Percentiles rank a stretch among this genome's conserved stretches.
phyloP scores from a whole-genome alignment of 805 yeast species.

The Saturnispora sekii region DNA sequence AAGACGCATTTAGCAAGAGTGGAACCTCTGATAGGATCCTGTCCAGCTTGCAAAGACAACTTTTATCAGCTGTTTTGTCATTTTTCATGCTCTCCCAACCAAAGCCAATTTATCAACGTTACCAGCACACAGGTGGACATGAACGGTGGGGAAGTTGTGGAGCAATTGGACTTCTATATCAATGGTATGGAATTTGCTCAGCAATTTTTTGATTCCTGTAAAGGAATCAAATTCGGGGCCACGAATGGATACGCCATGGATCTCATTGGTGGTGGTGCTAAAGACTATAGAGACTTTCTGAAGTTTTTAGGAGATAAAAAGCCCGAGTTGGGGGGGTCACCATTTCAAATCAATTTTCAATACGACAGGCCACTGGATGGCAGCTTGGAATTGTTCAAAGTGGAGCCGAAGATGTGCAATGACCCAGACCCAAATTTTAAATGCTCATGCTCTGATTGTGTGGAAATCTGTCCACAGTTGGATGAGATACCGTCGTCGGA shows the following conservation, averaged over 20 bases:
- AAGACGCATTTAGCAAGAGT: constrained; percentile 59
- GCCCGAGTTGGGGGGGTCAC: constrained; percentile 90
- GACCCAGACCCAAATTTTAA: constrained; percentile 46
- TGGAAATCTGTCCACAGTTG: constrained; percentile 64
- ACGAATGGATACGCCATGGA: constrained; percentile 97
- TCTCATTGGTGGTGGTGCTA: constrained; percentile 95
- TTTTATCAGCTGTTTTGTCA: constrained; percentile 77
- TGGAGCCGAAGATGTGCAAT: constrained; percentile 38
- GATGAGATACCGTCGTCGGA: constrained; percentile 33
- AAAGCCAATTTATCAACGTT: constrained; percentile 63
- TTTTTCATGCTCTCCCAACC: constrained; percentile 85
- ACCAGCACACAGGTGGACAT: constrained; percentile 41
- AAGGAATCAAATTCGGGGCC: constrained; percentile 81
- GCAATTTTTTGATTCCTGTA: constrained; percentile 72
- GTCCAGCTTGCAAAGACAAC: constrained; percentile 89
- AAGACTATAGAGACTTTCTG: constrained; percentile 57
- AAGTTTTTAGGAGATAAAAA: constrained; percentile 92
- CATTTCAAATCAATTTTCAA: constrained; percentile 79
- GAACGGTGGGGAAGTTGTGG: constrained; percentile 49
- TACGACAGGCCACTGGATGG: constrained; percentile 24
- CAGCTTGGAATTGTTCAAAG: constrained; percentile 20
- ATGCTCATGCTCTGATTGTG: constrained; percentile 91
- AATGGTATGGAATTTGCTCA: constrained; percentile 57
- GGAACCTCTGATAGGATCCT: constrained; percentile 71
- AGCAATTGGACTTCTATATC: constrained; percentile 58